Percentiles rank a stretch among this genome's conserved stretches.
phyloP scores from a whole-genome alignment of 202 grass and related monocot genomes.

The Panicum virgatum region DNA sequence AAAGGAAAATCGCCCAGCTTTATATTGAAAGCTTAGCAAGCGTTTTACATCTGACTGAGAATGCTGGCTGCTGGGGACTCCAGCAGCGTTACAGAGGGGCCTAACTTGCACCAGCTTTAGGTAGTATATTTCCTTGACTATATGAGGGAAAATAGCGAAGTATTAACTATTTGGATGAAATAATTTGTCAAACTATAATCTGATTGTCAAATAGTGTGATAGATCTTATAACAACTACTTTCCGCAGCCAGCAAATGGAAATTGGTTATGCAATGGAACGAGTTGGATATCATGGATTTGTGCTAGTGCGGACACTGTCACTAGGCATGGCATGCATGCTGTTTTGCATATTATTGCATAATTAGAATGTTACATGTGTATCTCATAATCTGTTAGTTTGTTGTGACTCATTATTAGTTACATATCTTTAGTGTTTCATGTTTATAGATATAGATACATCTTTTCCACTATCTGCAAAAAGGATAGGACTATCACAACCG shows the following conservation, averaged over 20 bases:
- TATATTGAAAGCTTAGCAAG: too few species aligned
- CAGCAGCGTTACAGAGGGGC: too few species aligned
- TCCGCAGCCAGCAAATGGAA: not conserved
- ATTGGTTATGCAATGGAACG: not conserved
- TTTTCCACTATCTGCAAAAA: not conserved
- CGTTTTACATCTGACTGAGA: too few species aligned
- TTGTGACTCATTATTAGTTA: not conserved
- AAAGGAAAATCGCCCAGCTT: too few species aligned
- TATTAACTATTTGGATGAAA: not conserved
- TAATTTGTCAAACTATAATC: not conserved
- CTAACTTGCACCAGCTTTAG: too few species aligned
- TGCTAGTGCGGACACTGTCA: not conserved
- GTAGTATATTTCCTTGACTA: not conserved
- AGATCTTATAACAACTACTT: not conserved
- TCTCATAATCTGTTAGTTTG: not conserved
- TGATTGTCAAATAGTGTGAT: not conserved
- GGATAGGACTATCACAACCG: not conserved
- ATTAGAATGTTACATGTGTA: not conserved
- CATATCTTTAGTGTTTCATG: not conserved
- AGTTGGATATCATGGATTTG: not conserved
- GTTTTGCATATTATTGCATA: not conserved
- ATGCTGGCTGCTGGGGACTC: too few species aligned
- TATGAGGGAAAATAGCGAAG: not conserved
- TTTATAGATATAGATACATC: not conserved
- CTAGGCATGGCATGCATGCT: not conserved